These are phyloP conservation scores for Ceratocystis papillata DNA, from an alignment of 2,329 filamentous ascomycete genomes.

Conservation along the genomic window DNA sequence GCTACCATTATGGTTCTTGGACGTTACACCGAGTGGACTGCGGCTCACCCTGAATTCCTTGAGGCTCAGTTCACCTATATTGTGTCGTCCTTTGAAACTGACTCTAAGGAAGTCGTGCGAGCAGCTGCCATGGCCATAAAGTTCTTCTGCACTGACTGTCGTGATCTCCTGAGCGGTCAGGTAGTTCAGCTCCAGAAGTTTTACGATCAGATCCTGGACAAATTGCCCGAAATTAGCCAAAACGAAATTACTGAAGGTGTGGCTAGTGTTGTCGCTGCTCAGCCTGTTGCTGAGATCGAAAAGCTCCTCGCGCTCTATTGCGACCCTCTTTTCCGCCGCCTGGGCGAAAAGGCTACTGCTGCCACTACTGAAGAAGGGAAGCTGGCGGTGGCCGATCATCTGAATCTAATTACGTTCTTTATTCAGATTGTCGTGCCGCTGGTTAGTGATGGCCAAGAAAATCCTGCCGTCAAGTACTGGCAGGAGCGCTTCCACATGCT, in stretches of 20 bases:
- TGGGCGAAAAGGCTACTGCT: conserved; percentile 78
- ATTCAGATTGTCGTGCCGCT: conserved; percentile 67
- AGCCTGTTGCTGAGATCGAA: conserved; percentile 70
- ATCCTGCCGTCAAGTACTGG: conserved; percentile 93
- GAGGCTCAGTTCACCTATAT: conserved; percentile 93
- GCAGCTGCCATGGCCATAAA: conserved; percentile 91
- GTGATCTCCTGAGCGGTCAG: conserved; percentile 70
- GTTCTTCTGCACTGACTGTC: conserved; percentile 94
- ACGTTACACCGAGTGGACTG: conserved; percentile 95
- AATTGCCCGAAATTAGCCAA: conserved; percentile 73
- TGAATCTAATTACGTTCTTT: conserved; percentile 87
- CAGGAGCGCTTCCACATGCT: conserved; percentile 84
- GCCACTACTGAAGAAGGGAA: conserved; percentile 76
- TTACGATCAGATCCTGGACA: conserved; percentile 81
- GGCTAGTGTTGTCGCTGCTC: conserved; percentile 78
- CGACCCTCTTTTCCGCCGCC: conserved; percentile 72
- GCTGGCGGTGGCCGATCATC: conserved; percentile 77
- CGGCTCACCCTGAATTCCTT: conserved; percentile 82
- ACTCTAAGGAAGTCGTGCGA: conserved; percentile 79
- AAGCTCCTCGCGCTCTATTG: conserved; percentile 82
- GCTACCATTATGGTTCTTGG: conserved; percentile 96
- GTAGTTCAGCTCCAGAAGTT: conserved; percentile 81
- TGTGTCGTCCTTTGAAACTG: conserved; percentile 79
- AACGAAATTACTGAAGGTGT: conserved; percentile 96
- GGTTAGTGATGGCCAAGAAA: conserved; percentile 58